Percentiles rank a stretch among this genome's conserved stretches.
Evolutionary conservation across 129 eudicot species (phyloP).

Genomic region (Scalesia atractyloides): DNA sequence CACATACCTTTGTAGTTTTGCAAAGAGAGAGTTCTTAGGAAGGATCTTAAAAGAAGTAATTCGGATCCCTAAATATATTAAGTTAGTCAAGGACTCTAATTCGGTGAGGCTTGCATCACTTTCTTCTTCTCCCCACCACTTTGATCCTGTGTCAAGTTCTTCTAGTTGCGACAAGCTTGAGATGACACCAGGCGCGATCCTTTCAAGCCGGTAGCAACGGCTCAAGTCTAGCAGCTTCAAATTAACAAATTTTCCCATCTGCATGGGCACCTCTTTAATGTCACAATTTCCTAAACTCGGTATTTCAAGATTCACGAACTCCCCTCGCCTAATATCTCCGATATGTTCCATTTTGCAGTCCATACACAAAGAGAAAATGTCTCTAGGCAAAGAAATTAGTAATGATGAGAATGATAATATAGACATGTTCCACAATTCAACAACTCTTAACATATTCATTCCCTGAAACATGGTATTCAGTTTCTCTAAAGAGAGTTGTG

Average conservation of each 20-base stretch:
- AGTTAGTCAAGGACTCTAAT: conserved; percentile 28
- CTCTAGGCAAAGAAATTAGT: conserved; percentile 29
- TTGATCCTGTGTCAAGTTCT: conserved; percentile 45
- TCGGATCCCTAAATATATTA: conserved; percentile 39
- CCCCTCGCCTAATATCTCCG: conserved; percentile 32
- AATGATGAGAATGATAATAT: conserved; percentile 26
- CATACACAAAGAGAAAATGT: conserved; percentile 28
- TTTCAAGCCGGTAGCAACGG: conserved; percentile 19
- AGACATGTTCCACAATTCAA: conserved; percentile 39
- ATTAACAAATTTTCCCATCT: conserved; percentile 32
- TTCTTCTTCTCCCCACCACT: conserved; percentile 30
- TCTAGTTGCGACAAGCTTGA: conserved; percentile 38
- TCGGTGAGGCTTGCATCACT: conserved; percentile 35
- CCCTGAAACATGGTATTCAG: conserved; percentile 23
- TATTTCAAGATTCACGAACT: conserved; percentile 42
- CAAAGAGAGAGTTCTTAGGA: conserved; percentile 20
- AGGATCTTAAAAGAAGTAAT: conserved; percentile 25
- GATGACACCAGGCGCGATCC: conserved; percentile 39
- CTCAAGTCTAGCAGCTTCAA: conserved; percentile 46
- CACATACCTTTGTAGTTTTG: conserved; percentile 36
- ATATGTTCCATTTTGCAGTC: conserved; percentile 35
- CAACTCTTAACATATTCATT: conserved; percentile 30
- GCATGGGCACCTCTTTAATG: conserved; percentile 34
- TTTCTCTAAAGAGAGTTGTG: conserved; percentile 31
- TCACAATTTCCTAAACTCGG: conserved; percentile 36